These are phyloP conservation scores for Fusarium bulbicola DNA, from an alignment of 2,329 filamentous ascomycete genomes.

Conservation along the genomic window DNA sequence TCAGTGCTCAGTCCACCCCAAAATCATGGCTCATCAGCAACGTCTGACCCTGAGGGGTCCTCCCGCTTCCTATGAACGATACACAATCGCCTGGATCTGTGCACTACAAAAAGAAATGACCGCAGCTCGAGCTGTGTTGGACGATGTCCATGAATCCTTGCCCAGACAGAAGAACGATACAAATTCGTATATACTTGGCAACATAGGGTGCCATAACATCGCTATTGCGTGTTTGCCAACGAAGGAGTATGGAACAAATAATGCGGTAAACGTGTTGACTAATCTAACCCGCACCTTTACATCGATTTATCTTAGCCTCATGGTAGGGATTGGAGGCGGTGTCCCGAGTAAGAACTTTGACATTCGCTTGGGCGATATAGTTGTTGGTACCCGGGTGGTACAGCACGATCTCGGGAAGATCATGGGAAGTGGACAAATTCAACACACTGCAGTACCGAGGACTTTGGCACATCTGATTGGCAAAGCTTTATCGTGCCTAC, in stretches of 20 bases:
- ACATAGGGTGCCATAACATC: not conserved
- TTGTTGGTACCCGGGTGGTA: not conserved
- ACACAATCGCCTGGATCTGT: constrained; percentile 19
- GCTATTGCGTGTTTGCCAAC: not conserved
- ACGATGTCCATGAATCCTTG: not conserved
- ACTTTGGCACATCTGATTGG: accelerated
- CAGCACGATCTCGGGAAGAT: not conserved
- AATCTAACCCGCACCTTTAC: not conserved
- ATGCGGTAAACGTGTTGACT: not conserved
- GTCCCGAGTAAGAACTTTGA: accelerated
- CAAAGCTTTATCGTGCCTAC: not conserved
- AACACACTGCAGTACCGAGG: not conserved
- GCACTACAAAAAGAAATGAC: constrained; percentile 9
- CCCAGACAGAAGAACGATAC: not conserved
- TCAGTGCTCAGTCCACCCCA: too few relatives aligned
- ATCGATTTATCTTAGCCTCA: not conserved
- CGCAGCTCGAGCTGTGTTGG: constrained; percentile 8
- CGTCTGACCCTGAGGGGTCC: too few relatives aligned
- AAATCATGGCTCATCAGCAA: not conserved
- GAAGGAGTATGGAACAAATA: not conserved
- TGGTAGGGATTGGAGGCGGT: not conserved
- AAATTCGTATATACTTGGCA: constrained; percentile 7
- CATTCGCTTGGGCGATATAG: not conserved
- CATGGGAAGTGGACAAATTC: not conserved
- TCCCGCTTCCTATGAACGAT: not conserved